These are phyloP conservation scores for Domatiomyces globalis DNA, from an alignment of 2,329 filamentous ascomycete species.

Conservation along the genomic window DNA sequence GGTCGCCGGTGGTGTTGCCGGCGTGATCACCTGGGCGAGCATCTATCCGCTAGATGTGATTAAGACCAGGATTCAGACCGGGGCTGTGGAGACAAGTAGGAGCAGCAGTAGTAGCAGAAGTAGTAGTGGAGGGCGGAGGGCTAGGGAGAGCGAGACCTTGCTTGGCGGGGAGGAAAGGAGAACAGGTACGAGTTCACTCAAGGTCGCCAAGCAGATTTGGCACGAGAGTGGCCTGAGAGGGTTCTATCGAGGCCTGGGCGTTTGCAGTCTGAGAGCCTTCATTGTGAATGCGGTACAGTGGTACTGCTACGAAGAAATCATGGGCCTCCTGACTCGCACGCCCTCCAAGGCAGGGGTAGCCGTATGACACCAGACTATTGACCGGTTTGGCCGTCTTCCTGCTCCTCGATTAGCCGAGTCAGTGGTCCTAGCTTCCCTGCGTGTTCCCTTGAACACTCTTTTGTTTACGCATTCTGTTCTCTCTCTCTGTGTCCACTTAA, in stretches of 20 bases:
- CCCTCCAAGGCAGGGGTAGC: neutral
- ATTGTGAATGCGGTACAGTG: conserved; percentile 89
- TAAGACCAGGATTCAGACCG: conserved; percentile 82
- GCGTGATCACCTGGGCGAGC: conserved; percentile 75
- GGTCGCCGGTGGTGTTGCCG: conserved; percentile 74
- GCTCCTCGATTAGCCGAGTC: neutral
- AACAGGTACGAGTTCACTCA: conserved; percentile 36
- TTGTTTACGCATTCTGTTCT: neutral
- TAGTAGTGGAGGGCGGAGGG: neutral
- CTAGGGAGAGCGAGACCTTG: conserved; percentile 3
- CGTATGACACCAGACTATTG: neutral
- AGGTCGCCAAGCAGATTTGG: conserved; percentile 54
- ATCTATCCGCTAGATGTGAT: conserved; percentile 86
- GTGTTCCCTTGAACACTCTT: neutral
- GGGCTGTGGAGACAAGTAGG: conserved; percentile 26
- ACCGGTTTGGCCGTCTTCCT: neutral
- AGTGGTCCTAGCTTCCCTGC: no score
- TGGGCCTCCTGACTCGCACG: conserved; percentile 32
- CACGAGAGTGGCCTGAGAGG: conserved; percentile 44
- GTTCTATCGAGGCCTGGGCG: conserved; percentile 60
- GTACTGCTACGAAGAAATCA: conserved; percentile 82
- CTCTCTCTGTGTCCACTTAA: neutral
- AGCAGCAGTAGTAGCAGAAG: neutral
- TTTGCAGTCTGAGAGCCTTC: conserved; percentile 79
- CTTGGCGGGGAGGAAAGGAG: conserved; percentile 3